Percentiles rank a stretch among this genome's conserved stretches.
Conservation (phyloP, 2,329 filamentous ascomycete genomes). For the Aspergillaceae sp. region DNA sequence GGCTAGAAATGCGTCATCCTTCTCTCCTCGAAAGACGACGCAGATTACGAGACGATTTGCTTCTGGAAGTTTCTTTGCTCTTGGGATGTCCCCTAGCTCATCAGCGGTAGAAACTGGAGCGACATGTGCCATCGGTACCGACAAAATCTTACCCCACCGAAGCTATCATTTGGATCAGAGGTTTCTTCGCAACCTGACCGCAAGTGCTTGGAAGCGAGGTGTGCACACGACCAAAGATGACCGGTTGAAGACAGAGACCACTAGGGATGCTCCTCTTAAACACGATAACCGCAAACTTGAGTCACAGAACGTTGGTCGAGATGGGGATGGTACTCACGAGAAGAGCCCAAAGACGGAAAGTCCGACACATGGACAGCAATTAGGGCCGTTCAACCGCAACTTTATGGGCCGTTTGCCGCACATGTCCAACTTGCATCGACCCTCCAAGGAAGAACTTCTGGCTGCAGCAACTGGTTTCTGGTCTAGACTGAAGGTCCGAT, state of each 20-base stretch:
- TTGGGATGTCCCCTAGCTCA: constrained; percentile 34
- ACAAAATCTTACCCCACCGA: constrained; percentile 22
- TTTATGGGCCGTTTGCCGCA: constrained; percentile 57
- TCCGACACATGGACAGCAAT: constrained; percentile 11
- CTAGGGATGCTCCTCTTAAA: constrained; percentile 10
- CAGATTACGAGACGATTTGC: constrained; percentile 46
- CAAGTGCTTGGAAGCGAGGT: constrained; percentile 21
- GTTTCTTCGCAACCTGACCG: constrained; percentile 8
- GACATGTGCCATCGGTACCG: constrained; percentile 22
- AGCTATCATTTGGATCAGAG: constrained; percentile 12
- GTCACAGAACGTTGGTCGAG: constrained; percentile 1
- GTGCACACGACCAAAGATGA: constrained; percentile 23
- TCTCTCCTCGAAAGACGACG: constrained; percentile 19
- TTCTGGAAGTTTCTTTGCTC: constrained; percentile 47
- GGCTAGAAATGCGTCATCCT: constrained; percentile 12
- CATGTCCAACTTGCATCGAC: constrained; percentile 68
- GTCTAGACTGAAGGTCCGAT: constrained; percentile 78
- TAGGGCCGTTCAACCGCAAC: constrained; percentile 24
- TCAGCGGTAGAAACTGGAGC: constrained; percentile 25
- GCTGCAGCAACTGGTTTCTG: constrained; percentile 88
- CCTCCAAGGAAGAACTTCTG: constrained; percentile 86
- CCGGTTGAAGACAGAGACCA: constrained; percentile 7
- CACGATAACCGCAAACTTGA: constrained; percentile 9
- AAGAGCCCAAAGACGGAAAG: constrained; percentile 18
- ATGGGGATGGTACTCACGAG: constrained; percentile 4